phyloP scores from a whole-genome alignment of 768 basidiomycete genomes.

The Stropharia rugosoannulata region DNA sequence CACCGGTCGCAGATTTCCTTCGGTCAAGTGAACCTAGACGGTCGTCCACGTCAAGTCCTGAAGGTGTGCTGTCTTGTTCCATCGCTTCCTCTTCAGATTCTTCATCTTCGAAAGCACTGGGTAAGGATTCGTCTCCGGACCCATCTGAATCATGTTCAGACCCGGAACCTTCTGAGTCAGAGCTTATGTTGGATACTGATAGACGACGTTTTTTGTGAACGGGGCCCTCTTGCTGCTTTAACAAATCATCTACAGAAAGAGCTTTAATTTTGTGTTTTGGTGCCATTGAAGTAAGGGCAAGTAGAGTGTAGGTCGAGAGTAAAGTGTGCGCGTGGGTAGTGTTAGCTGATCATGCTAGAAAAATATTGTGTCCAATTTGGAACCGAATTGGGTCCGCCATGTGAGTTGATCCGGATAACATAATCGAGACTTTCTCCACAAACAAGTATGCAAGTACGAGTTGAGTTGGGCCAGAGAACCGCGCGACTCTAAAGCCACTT shows the following conservation, averaged over 20 bases:
- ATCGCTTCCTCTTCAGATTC: constrained; percentile 5
- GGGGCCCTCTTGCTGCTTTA: constrained; percentile 43
- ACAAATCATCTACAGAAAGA: constrained; percentile 43
- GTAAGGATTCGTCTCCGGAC: constrained; percentile 11
- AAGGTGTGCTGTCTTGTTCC: not conserved
- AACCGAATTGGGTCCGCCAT: no score
- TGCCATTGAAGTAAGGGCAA: constrained; percentile 3
- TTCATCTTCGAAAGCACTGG: constrained; percentile 9
- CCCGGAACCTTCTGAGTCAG: constrained; percentile 6
- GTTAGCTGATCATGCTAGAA: not conserved
- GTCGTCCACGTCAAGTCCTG: constrained; percentile 11
- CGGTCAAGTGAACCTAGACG: constrained; percentile 16
- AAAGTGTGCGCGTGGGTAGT: no score
- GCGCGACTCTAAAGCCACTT: no score
- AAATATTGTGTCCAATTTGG: not conserved
- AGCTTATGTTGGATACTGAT: constrained; percentile 4
- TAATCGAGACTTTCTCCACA: no score
- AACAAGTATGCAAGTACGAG: no score
- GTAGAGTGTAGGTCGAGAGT: not conserved
- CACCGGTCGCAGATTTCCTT: constrained; percentile 1
- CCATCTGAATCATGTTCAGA: constrained; percentile 10
- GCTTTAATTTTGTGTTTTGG: constrained; percentile 3
- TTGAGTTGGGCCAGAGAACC: no score
- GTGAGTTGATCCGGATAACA: not conserved
- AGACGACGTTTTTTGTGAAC: constrained; percentile 36